Base-by-base conservation (phyloP, 2,329 filamentous ascomycete genomes). In the Cytospora paraplurivora region DNA sequence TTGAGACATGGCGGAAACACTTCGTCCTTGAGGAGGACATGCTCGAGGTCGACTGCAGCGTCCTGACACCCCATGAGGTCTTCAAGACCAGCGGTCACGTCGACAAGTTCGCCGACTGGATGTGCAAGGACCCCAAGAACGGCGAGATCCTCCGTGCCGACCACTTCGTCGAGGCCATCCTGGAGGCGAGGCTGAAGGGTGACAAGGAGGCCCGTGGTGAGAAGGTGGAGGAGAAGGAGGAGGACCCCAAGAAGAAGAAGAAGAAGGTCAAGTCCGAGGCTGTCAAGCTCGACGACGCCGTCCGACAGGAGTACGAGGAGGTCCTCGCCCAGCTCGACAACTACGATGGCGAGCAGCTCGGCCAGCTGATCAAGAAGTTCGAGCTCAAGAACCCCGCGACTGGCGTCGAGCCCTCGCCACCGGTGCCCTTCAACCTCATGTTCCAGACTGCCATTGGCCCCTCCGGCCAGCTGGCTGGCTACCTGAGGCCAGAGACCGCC, bases 121-220 rank as follows among this genome's bases (percentile, higher is more conserved):
- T 98, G 93, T 97, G 92, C 88, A 97, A 96, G 79, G 95, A 99
- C 77, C 92, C 94, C 67, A 96, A 96, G 84, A 97, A 90, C 72
- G 95, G 95, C 75, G 95, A 99, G 77, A 97, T 97, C 73, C 88
- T 99, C 75, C 88, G 95, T 70, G 93, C 95, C 64, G 95, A 99
- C 75, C 95, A 99, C 81, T 86, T 98, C 72, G 93, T 99, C 69
- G 93, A 98, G 82, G 92, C 96, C 71, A 88, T 97, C 44, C 86
- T 99, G 59, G 93, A 97, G 81, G 82, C 86, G 55, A 85, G 95
- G 47, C 79, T 99, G 66, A 94, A 93, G 78, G 93, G 92, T 59
- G 88, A 98, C 81, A 95, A 95, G 81, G 89, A 96, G 77, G 94
- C 95, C 34, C 91, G 95, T 71, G 93, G 93, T 70, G 81, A 93